A percentile compares a stretch with the other conserved stretches of the same genome.
Conservation (phyloP, 2,329 filamentous ascomycete genomes). For the Aspergillus sp. region DNA sequence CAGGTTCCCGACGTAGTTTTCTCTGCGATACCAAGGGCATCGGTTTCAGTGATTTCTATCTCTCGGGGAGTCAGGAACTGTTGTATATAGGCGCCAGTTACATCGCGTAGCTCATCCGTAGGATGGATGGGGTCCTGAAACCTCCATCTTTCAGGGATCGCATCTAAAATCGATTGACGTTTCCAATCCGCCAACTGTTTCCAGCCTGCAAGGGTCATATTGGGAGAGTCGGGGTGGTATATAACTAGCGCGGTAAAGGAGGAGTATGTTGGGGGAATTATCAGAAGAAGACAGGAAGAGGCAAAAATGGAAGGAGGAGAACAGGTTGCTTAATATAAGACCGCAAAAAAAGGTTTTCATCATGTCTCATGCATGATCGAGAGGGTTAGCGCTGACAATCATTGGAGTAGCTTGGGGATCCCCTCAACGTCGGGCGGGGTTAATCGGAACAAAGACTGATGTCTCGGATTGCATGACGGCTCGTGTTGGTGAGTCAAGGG, state of each 20-base stretch:
- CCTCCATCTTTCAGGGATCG: conserved; percentile 60
- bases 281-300: not conserved
- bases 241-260: not conserved
- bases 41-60: conserved; percentile 61
- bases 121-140: conserved; percentile 49
- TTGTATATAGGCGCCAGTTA: conserved; percentile 57
- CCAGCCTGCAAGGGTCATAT: conserved; percentile 44
- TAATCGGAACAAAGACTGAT: too few species aligned
- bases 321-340: too few species aligned
- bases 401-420: too few species aligned
- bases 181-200: conserved; percentile 52
- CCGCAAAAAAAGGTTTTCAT: not conserved
- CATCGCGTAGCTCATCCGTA: conserved; percentile 53
- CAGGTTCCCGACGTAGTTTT: conserved; percentile 56
- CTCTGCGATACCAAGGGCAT: conserved; percentile 56
- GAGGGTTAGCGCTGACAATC: too few species aligned
- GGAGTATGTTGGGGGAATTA: not conserved
- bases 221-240: too few species aligned
- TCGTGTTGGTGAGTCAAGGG: too few species aligned
- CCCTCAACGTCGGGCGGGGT: too few species aligned
- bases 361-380: not conserved
- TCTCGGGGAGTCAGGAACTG: conserved; percentile 56
- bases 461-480: too few species aligned
- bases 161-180: conserved; percentile 52
- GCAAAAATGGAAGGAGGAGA: not conserved